These are phyloP conservation scores for Myriosclerotinia curreyana DNA, from an alignment of 2,329 filamentous ascomycete genomes.

Conservation along the genomic window DNA sequence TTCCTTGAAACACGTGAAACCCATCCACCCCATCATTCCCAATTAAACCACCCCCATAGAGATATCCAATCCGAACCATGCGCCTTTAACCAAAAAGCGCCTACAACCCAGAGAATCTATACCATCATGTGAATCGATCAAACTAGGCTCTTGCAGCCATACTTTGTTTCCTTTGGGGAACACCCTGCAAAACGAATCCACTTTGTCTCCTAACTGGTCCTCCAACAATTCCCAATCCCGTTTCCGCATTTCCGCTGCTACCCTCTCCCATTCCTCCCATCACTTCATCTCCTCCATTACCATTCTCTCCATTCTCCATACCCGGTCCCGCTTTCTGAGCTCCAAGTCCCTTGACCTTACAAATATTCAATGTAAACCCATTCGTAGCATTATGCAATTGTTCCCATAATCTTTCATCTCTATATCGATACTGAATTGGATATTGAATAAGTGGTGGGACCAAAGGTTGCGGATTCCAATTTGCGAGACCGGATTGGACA, in stretches of 20 bases:
- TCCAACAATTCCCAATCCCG: slow-evolving; percentile 23
- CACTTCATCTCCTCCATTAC: background rate
- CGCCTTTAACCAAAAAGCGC: background rate
- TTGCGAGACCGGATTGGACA: slow-evolving; percentile 77
- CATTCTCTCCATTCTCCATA: background rate
- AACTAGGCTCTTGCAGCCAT: background rate
- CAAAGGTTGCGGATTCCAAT: slow-evolving; percentile 75
- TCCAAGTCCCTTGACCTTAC: slow-evolving; percentile 54
- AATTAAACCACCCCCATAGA: background rate
- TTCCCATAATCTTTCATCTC: slow-evolving; percentile 60
- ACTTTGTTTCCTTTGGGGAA: slow-evolving; percentile 22
- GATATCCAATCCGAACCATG: background rate
- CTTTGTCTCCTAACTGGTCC: slow-evolving; percentile 27
- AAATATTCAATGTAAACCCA: slow-evolving; percentile 63
- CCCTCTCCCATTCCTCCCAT: slow-evolving; percentile 6
- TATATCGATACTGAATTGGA: slow-evolving; percentile 62
- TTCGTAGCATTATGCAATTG: slow-evolving; percentile 66
- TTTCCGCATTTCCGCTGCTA: background rate
- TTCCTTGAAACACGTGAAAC: too few relatives aligned
- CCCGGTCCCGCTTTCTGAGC: slow-evolving; percentile 53
- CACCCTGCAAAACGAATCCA: slow-evolving; percentile 30
- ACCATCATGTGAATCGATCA: background rate
- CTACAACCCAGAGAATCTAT: background rate
- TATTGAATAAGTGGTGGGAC: slow-evolving; percentile 62
- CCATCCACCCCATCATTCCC: background rate